Base-by-base conservation (phyloP, 345 rosid genomes). In the Populus euphratica region DNA sequence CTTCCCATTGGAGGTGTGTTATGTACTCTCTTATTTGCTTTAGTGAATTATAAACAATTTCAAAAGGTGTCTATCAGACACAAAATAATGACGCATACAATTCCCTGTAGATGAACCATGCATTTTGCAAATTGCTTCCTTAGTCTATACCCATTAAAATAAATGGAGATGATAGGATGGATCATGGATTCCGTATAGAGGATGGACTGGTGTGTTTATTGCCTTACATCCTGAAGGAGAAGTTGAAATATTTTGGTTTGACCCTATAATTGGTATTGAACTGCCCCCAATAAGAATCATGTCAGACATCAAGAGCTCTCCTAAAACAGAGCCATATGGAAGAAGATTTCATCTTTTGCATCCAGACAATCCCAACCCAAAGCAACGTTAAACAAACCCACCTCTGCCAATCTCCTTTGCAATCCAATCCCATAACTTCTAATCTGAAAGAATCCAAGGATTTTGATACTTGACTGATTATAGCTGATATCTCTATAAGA, bases 1-100 rank as follows among this genome's bases (percentile, higher is more conserved):
- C 92, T 59, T 86, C 93, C 17, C 96, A 91, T 74, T 91, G 96
- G 93, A 88, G 89, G 96, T 90, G 38, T 18, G 86, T 79, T 49
- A 20, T 73, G 54, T 68, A 25, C 35, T 50, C 54, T 66, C 77
- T 54, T 75, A 43, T 77, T 70, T 23, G n/a, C 71, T 16, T 47
- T 3, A 47, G 18, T 47, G 18, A 14, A 47, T 13, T 47, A 12
- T 47, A 47, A 47, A 47, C 20, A 14, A 3, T 4, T 6, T 16
- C 52, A 47, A 47, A 47, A 4, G 52, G 52, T 0, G 17, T 47
- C 52, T 47, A 47, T 12, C 20, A 47, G 5, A 47, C 52, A 47
- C 4, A 14, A 47, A 47, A 43, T 11, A 47, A 47, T 47, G 52
- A 47, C 14, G 52, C 18, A 47, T 47, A 0, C 61, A 52, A 18